A percentile compares a stretch with the other conserved stretches of the same genome.
phyloP scores from a whole-genome alignment of 1,284 basidiomycete species.

The Fomitiporia mediterranea region DNA sequence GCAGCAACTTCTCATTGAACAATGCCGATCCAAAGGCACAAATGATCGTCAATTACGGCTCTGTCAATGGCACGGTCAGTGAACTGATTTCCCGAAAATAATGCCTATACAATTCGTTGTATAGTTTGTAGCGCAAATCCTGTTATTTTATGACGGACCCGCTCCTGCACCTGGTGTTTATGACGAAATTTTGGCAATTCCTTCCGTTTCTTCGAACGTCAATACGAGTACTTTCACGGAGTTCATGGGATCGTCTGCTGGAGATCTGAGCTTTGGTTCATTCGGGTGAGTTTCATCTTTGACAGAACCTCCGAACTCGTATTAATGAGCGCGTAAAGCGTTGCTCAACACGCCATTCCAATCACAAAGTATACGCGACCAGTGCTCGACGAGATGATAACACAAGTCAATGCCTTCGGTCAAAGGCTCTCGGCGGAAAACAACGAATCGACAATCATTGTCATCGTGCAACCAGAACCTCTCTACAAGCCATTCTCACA shows the following conservation, averaged over 20 bases:
- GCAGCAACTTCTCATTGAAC: slow-evolving; percentile 4
- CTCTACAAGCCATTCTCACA: slow-evolving; percentile 1
- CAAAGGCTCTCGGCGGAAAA: not conserved
- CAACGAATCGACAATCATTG: slow-evolving; percentile 9
- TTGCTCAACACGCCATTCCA: slow-evolving; percentile 13
- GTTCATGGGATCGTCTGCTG: slow-evolving; percentile 11
- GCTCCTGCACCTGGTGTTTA: slow-evolving; percentile 8
- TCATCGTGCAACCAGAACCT: slow-evolving; percentile 7
- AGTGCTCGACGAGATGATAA: slow-evolving; percentile 16
- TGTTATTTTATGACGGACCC: slow-evolving; percentile 15
- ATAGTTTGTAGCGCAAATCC: not conserved
- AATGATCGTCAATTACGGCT: slow-evolving; percentile 8
- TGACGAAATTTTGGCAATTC: slow-evolving; percentile 7
- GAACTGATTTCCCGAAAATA: not conserved
- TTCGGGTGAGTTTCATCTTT: slow-evolving; percentile 8
- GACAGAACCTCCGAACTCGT: not conserved
- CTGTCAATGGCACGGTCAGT: slow-evolving; percentile 8
- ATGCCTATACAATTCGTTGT: not conserved
- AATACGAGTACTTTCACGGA: slow-evolving; percentile 7
- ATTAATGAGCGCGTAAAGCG: too few relatives aligned
- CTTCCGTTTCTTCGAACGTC: not conserved
- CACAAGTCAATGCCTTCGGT: slow-evolving; percentile 6
- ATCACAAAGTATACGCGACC: slow-evolving; percentile 11
- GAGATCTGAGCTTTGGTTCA: not conserved
- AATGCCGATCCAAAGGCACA: slow-evolving; percentile 20